Evolutionary conservation across 306 rosid species (phyloP), one percentile per base, ranked within the genome.

Genomic region (Begonia peltatifolia): DNA sequence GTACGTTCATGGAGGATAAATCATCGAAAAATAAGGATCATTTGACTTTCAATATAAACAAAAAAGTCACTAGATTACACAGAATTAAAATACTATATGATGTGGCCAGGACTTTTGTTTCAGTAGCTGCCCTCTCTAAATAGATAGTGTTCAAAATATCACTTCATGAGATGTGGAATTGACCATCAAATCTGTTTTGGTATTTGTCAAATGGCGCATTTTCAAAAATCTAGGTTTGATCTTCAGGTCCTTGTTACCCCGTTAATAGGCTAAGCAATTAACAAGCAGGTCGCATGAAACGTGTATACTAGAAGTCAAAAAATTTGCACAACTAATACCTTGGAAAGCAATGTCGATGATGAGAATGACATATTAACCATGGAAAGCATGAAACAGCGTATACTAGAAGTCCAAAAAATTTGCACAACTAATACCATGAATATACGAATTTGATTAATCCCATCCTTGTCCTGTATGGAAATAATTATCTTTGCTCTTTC

Each of bases 401-500:
- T 42, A 42, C 46, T 42, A 9, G 12, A 12, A 42, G 12, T 42
- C 46, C 46, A 9, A 42, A 42, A 42, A 42, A 42, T 42, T 23
- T 13, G 43, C 18, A 58, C 14, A 30, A n/a, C 18, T n/a, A 63
- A 75, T 79, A 90, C 99, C 88, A 56, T 60, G 65, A 61, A 90
- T 54, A 90, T 51, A 14, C 94, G 92, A 73, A 78, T 66, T 54
- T 83, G 95, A 74, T 79, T 86, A 10, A 12, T 54, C 41, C 68
- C 94, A 41, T 75, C 81, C 77, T 79, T 86, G 62, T 75, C 93
- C 52, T 84, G 95, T 35, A 90, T 53, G 51, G 86, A 78, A 67
- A 90, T 69, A 60, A 90, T 68, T 52, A 90, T 75, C 72, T 86
- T 83, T 41, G 58, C 66, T 64, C 99, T 74, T 54, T 80, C 86